Evolutionary conservation across 768 basidiomycete genomes (phyloP).

Genomic region (Tulasnella calospora): DNA sequence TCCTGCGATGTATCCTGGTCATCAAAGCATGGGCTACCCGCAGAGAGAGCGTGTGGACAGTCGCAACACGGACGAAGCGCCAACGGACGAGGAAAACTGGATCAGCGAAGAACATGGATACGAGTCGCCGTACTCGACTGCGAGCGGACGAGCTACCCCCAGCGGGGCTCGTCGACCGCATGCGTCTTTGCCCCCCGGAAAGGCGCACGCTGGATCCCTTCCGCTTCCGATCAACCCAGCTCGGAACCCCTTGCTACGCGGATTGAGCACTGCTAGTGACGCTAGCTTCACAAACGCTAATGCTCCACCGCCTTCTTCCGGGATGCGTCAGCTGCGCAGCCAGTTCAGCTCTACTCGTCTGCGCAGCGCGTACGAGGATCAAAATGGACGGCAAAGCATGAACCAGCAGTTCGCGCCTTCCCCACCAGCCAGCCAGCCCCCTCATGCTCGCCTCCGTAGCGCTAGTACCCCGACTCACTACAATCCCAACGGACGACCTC

Average conservation of each 20-base stretch:
- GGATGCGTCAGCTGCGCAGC: slow-evolving; percentile 46
- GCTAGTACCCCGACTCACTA: slow-evolving; percentile 24
- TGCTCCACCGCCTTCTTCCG: slow-evolving; percentile 38
- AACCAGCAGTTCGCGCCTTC: neutral
- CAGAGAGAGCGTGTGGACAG: neutral
- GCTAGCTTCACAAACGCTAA: neutral
- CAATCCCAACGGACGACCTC: slow-evolving; percentile 11
- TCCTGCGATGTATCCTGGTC: neutral
- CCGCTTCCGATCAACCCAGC: neutral
- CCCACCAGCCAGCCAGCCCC: slow-evolving; percentile 20
- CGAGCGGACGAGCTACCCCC: slow-evolving; percentile 23
- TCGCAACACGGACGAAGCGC: neutral
- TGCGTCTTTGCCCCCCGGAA: neutral
- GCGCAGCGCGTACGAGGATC: slow-evolving; percentile 48
- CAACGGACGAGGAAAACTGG: slow-evolving; percentile 18
- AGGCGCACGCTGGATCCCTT: neutral
- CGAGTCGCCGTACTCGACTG: slow-evolving; percentile 17
- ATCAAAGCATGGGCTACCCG: neutral
- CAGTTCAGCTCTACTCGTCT: slow-evolving; percentile 68
- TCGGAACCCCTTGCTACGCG: neutral
- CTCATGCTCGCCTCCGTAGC: slow-evolving; percentile 16
- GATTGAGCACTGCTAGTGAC: slow-evolving; percentile 23
- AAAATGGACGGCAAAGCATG: slow-evolving; percentile 32
- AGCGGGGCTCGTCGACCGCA: slow-evolving; percentile 5
- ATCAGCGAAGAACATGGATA: slow-evolving; percentile 17